phyloP scores from a whole-genome alignment of 192 early-diverging fungal species.

The Linnemannia zychae region DNA sequence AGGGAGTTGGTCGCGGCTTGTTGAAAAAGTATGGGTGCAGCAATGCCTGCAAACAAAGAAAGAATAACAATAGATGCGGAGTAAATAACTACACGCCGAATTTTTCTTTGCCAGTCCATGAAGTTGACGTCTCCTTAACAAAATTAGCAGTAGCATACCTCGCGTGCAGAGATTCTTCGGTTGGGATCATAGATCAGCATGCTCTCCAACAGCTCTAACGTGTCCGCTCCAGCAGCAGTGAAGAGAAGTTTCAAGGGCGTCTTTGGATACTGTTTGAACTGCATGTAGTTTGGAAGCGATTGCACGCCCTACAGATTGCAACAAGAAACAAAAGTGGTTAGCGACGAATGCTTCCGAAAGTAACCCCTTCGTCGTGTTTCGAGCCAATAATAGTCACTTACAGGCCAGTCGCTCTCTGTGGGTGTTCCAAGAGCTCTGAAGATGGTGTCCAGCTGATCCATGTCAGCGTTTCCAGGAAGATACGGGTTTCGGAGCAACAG shows the following conservation, averaged over 20 bases:
- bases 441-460: constrained; percentile 83
- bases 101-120: not conserved
- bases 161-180: constrained; percentile 81
- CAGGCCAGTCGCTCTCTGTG: constrained; percentile 85
- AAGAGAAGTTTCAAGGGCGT: constrained; percentile 82
- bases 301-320: constrained; percentile 68
- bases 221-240: constrained; percentile 87
- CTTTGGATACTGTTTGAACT: constrained; percentile 80
- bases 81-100: not conserved
- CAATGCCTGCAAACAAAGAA: constrained; percentile 61
- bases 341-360: not conserved
- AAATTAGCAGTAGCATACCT: constrained; percentile 61
- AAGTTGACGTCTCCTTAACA: not conserved
- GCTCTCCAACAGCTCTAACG: constrained; percentile 86
- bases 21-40: constrained; percentile 84
- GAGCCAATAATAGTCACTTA: constrained; percentile 19
- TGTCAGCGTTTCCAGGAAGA: constrained; percentile 84
- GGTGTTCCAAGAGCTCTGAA: constrained; percentile 88
- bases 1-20: constrained; percentile 76
- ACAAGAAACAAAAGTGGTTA: not conserved
- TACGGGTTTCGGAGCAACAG: constrained; percentile 93
- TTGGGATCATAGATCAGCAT: constrained; percentile 92
- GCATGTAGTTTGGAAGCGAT: constrained; percentile 77
- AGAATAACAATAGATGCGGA: not conserved
- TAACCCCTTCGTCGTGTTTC: not conserved